Percentiles rank a stretch among this genome's conserved stretches.
Conservation (phyloP, 805 yeast species). For the Dipodascopsis tothii region DNA sequence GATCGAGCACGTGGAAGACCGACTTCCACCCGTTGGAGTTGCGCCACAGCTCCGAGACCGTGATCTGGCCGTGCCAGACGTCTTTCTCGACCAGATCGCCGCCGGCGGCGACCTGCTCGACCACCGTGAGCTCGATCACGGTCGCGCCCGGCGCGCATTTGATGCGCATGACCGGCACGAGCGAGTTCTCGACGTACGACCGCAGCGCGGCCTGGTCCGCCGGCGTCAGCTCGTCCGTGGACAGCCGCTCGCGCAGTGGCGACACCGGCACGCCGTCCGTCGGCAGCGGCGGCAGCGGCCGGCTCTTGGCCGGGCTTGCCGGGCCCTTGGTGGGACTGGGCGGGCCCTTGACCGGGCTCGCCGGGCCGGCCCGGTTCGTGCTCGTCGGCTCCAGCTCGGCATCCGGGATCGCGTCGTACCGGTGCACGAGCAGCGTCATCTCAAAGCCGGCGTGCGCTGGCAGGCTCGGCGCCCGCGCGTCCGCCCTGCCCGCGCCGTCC, state of each 20-base stretch:
- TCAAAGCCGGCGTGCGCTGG: conserved; percentile 12
- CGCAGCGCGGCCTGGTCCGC: no score
- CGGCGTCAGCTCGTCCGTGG: neutral
- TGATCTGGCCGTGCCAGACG: neutral
- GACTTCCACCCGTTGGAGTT: conserved; percentile 10
- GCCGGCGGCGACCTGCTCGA: neutral
- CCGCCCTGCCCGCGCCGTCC: neutral
- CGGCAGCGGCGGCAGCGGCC: neutral
- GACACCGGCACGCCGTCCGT: neutral
- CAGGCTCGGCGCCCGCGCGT: neutral
- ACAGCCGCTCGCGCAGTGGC: neutral
- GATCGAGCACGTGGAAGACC: conserved; percentile 13
- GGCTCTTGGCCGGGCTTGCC: neutral
- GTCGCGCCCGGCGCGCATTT: neutral
- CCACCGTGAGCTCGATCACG: neutral
- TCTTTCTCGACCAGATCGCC: neutral
- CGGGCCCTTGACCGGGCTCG: neutral
- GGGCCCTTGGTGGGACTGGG: no score
- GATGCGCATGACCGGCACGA: neutral
- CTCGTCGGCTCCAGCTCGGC: neutral
- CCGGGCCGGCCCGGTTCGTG: neutral
- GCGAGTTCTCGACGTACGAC: neutral
- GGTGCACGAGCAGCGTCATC: conserved; percentile 10
- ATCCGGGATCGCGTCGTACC: conserved; percentile 5
- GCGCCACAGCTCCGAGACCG: conserved; percentile 3